Evolutionary conservation across 352 stramenopile species (phyloP).

Genomic region (Pythium angustatum): DNA sequence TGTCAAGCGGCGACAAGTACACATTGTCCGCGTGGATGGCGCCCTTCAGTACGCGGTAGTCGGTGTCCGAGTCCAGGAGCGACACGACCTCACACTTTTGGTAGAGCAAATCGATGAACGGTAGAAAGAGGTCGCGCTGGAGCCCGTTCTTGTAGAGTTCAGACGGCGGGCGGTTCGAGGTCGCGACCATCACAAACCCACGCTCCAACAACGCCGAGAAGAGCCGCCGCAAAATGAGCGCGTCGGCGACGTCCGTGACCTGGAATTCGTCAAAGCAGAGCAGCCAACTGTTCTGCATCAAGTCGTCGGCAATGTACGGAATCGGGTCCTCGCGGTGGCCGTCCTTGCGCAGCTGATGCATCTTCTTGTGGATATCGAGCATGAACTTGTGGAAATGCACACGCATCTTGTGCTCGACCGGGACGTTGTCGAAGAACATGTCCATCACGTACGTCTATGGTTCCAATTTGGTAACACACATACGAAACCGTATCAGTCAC

Average conservation of each 20-base stretch:
- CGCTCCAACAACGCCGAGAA: slow-evolving; percentile 91
- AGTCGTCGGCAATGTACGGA: slow-evolving; percentile 81
- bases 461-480: too few relatives aligned
- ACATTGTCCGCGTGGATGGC: slow-evolving; percentile 64
- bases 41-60: slow-evolving; percentile 82
- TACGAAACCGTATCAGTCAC: neutral
- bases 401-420: slow-evolving; percentile 75
- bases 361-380: slow-evolving; percentile 94
- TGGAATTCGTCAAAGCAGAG: slow-evolving; percentile 99
- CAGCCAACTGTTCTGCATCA: slow-evolving; percentile 87
- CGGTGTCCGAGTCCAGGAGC: slow-evolving; percentile 71
- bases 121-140: slow-evolving; percentile 95
- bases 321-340: slow-evolving; percentile 80
- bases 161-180: slow-evolving; percentile 92
- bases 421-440: slow-evolving; percentile 92
- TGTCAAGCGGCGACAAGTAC: slow-evolving; percentile 62
- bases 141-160: slow-evolving; percentile 97
- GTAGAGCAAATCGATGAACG: slow-evolving; percentile 94
- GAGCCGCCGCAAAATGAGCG: slow-evolving; percentile 93
- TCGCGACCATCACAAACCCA: slow-evolving; percentile 96
- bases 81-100: slow-evolving; percentile 86
- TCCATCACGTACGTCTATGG: slow-evolving; percentile 96
- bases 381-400: slow-evolving; percentile 99
- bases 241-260: slow-evolving; percentile 96
- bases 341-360: slow-evolving; percentile 93